Percentiles rank a stretch among this genome's conserved stretches.
Evolutionary conservation across 345 rosid species (phyloP).

Genomic region (Ceriops zippeliana): DNA sequence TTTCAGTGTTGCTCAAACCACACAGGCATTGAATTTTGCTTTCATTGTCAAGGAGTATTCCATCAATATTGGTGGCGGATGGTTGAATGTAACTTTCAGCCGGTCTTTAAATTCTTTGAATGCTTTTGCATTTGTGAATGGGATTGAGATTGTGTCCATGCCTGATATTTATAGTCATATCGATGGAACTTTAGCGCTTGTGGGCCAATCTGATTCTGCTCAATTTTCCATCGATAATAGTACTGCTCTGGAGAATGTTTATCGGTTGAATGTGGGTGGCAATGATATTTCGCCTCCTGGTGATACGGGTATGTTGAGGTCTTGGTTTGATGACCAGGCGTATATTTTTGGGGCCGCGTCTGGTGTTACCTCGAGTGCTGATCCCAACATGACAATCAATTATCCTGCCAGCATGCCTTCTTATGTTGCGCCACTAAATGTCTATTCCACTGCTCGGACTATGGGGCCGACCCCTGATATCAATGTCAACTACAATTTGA

Average conservation of each 20-base stretch:
- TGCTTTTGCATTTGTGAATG: slow-evolving; percentile 7
- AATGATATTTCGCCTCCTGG: neutral
- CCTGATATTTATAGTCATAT: slow-evolving; percentile 12
- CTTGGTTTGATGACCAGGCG: neutral
- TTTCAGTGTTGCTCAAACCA: neutral
- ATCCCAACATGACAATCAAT: neutral
- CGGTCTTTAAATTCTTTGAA: neutral
- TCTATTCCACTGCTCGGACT: slow-evolving; percentile 18
- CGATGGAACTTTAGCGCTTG: slow-evolving; percentile 18
- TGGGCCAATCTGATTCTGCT: neutral
- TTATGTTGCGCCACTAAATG: neutral
- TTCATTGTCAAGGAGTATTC: slow-evolving; percentile 3
- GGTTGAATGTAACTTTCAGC: slow-evolving; percentile 4
- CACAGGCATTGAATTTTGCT: neutral
- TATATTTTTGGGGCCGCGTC: neutral
- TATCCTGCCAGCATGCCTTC: neutral
- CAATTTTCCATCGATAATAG: slow-evolving; percentile 11
- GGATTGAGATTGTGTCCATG: slow-evolving; percentile 7
- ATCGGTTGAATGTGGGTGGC: slow-evolving; percentile 2
- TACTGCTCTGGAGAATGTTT: slow-evolving; percentile 20
- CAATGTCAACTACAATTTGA: slow-evolving; percentile 15
- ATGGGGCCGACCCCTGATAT: slow-evolving; percentile 12
- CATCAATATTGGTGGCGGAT: neutral
- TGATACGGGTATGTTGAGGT: slow-evolving; percentile 3
- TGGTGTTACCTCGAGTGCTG: neutral